Evolutionary conservation across 2,329 filamentous ascomycete genomes (phyloP), one percentile per base, ranked within the genome.

Genomic region (Pseudonectria foliicola): DNA sequence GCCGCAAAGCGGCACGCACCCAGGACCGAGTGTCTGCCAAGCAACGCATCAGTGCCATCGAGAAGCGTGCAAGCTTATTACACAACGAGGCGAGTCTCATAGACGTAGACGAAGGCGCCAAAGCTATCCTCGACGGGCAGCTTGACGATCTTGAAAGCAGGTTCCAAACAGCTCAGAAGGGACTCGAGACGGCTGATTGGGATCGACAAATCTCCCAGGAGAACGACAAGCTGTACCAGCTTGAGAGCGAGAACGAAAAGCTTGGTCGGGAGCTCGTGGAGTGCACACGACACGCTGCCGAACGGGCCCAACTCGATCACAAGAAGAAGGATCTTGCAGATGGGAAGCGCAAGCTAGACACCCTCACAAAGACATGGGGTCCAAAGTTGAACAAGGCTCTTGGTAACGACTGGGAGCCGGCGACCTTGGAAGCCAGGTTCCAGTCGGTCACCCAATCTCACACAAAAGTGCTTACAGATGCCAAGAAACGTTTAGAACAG

Each of bases 211-310:
- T 95, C 13, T 71, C 79, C 29, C 66, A 76, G 23, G 75, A 80
- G 34, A 82, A 86, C 33, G 61, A 68, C 11, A 73, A 78, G 43
- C 66, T 93, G 10, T 75, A 76, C 42, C 68, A 73, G 28, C 62
- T 93, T 2, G 87, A 95, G 50, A 77, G 74, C 13, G 77, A 83
- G 49, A 81, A 75, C 39, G 77, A 84, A 25, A 78, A 71, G 46
- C 70, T 96, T 18, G 81, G 82, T 29, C 67, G 73, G n/a, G 90
- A 96, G 54, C 74, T 95, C 25, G 74, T 88, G 7, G 83, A 93
- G 50, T 86, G 82, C 39, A 94, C 85, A 3, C 80, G 81, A 38
- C 75, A 85, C 38, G 87, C 88, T 6, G 79, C 82, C 4, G 88
- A 94, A 43, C 75, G 88, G 25, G 92, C 90, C 10, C 82, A 85